Evolutionary conservation across 129 eudicot species (phyloP).

Genomic region (Apium graveolens): DNA sequence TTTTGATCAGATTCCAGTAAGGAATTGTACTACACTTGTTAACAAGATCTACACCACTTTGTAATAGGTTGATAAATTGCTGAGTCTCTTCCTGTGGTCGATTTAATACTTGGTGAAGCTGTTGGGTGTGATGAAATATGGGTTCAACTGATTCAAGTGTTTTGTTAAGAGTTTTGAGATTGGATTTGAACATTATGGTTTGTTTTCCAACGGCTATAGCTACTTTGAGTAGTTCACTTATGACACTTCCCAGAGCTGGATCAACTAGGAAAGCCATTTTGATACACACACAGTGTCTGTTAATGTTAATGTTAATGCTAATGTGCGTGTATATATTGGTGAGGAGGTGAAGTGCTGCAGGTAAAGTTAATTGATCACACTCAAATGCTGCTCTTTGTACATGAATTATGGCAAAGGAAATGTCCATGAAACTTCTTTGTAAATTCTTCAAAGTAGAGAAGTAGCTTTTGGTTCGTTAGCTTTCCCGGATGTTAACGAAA

Average conservation of each 20-base stretch:
- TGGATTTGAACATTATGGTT: slow-evolving; percentile 1
- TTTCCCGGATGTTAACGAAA: too few relatives aligned
- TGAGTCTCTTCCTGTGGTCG: not conserved
- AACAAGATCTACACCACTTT: not conserved
- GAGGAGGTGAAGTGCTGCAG: too few relatives aligned
- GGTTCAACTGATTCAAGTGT: slow-evolving; percentile 4
- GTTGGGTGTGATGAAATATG: not conserved
- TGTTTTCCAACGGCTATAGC: not conserved
- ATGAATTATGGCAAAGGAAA: not conserved
- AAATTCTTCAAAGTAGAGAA: too few relatives aligned
- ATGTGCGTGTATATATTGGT: not conserved
- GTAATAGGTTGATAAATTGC: not conserved
- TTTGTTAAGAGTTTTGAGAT: not conserved
- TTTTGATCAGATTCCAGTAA: not conserved
- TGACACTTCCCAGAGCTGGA: not conserved
- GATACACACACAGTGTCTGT: too few relatives aligned
- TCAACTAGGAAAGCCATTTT: not conserved
- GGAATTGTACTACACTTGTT: slow-evolving; percentile 8
- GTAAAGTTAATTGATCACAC: too few relatives aligned
- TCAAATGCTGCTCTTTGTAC: too few relatives aligned
- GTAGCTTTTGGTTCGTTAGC: too few relatives aligned
- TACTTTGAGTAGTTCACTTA: not conserved
- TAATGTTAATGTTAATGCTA: too few relatives aligned
- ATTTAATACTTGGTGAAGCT: not conserved
- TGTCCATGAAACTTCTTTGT: too few relatives aligned